A percentile compares a stretch with the other conserved stretches of the same genome.
Conservation (phyloP, 1,139 yeast species). For the Pichia sp. region DNA sequence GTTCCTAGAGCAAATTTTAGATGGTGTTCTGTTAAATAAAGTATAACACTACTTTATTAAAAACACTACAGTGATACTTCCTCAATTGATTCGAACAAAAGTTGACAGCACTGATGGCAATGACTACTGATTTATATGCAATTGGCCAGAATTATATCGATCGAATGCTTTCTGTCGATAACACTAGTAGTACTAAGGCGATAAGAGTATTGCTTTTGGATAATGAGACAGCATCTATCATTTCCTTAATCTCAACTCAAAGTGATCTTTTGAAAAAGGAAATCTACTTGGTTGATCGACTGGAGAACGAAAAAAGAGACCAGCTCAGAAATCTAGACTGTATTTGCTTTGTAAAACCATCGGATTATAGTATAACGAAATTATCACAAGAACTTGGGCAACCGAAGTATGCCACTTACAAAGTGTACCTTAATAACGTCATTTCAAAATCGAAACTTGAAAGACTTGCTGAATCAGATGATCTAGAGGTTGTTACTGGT, state of each 20-base stretch:
- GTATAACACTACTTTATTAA: too few species aligned
- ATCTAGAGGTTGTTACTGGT: slow-evolving; percentile 65
- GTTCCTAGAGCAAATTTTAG: too few species aligned
- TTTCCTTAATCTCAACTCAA: slow-evolving; percentile 84
- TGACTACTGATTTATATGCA: slow-evolving; percentile 43
- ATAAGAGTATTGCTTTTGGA: slow-evolving; percentile 75
- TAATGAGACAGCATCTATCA: slow-evolving; percentile 66
- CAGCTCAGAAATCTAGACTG: slow-evolving; percentile 80
- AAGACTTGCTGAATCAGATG: slow-evolving; percentile 83
- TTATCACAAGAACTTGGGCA: slow-evolving; percentile 58
- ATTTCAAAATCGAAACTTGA: slow-evolving; percentile 73
- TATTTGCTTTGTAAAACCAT: slow-evolving; percentile 72
- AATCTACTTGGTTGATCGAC: slow-evolving; percentile 68
- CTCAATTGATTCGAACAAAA: not conserved
- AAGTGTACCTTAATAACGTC: slow-evolving; percentile 68
- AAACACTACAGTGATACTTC: too few species aligned
- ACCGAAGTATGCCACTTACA: slow-evolving; percentile 77
- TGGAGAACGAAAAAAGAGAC: slow-evolving; percentile 59
- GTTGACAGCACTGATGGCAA: too few species aligned
- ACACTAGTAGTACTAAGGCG: slow-evolving; percentile 10
- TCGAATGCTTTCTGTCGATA: slow-evolving; percentile 33
- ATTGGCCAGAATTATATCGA: slow-evolving; percentile 45
- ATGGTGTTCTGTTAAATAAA: too few species aligned
- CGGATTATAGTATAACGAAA: slow-evolving; percentile 33
- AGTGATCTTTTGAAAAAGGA: slow-evolving; percentile 75